Evolutionary conservation across 2,329 filamentous ascomycete genomes (phyloP), one percentile per base, ranked within the genome.

Genomic region (Beauveria caledonica): DNA sequence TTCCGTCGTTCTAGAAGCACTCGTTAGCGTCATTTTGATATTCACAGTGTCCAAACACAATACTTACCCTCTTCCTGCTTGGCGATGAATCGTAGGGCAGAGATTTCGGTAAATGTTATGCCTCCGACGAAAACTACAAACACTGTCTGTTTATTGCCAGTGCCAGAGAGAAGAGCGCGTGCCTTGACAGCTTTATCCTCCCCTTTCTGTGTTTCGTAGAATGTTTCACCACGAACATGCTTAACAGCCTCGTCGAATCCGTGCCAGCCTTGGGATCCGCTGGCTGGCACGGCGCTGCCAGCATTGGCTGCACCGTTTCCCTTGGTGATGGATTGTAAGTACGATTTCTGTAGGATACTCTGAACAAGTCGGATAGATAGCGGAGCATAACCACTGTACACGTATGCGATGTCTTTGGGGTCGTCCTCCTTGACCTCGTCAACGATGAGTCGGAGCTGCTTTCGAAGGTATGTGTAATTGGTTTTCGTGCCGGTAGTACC

Each of bases 81-180:
- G 10, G 89, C 90, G 66, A 99, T 88, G 71, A 96, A 97, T 59
- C 95, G 83, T 70, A 99, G 72, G 21, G 95, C 94, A 45, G 95
- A 92, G 71, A 99, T 93, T 74, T 99, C 94, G 0, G 94, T 93
- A 70, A 95, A 96, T 0, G 92, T 97, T 60, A 99, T 89, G 2
- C 94, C 95, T n/a, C 94, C 94, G 19, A 99, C 78, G 74, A 97
- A 97, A 66, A 97, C 96, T n/a, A 99, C 87, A 69, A 97, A 90
- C 0, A 96, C 88, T 0, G 89, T 93, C 78, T 96, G 96, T 71
- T 86, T 86, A 55, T 84, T 84, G 17, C 83, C 83, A 3, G 90
- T 90, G 0, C 92, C 90, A 51, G 90, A 90, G 44, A 99, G 78
- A 27, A 95, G 83, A 62, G 90, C 87, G 60, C 92, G 82, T 17